Evolutionary conservation across 768 basidiomycete species (phyloP).

Genomic region (Pulveroboletus ravenelii): DNA sequence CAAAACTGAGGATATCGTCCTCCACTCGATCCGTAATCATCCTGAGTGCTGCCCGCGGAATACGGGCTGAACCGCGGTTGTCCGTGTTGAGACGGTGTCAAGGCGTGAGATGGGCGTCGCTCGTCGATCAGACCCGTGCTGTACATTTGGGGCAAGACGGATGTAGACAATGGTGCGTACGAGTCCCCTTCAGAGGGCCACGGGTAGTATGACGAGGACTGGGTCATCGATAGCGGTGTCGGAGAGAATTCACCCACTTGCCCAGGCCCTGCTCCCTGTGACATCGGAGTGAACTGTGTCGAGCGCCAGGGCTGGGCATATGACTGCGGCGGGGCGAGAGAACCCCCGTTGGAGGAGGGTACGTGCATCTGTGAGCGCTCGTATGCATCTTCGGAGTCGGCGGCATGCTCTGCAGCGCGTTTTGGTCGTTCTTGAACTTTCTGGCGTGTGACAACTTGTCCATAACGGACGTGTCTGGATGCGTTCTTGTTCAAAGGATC

Average conservation of each 20-base stretch:
- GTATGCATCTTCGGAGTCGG: constrained; percentile 34
- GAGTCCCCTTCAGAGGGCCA: constrained; percentile 38
- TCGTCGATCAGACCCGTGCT: constrained; percentile 67
- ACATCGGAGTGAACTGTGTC: constrained; percentile 14
- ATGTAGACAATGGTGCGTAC: constrained; percentile 54
- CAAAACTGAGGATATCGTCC: constrained; percentile 50
- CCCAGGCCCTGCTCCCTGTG: constrained; percentile 5
- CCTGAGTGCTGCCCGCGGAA: constrained; percentile 6
- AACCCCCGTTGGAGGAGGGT: background rate
- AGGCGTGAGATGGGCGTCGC: constrained; percentile 25
- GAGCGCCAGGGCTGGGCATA: constrained; percentile 31
- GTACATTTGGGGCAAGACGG: constrained; percentile 69
- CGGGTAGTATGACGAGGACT: constrained; percentile 37
- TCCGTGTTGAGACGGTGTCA: constrained; percentile 17
- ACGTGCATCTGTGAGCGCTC: constrained; percentile 21
- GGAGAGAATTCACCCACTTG: constrained; percentile 10
- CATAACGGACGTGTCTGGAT: constrained; percentile 1
- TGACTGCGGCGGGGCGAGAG: constrained; percentile 11
- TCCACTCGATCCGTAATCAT: constrained; percentile 20
- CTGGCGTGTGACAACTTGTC: constrained; percentile 12
- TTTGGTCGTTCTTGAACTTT: constrained; percentile 42
- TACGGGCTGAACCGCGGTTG: constrained; percentile 16
- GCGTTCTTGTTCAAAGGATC: constrained; percentile 31
- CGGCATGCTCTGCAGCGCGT: constrained; percentile 52
- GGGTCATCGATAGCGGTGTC: constrained; percentile 6